phyloP scores from a whole-genome alignment of 768 basidiomycete genomes.

The Boletus reticuloceps region DNA sequence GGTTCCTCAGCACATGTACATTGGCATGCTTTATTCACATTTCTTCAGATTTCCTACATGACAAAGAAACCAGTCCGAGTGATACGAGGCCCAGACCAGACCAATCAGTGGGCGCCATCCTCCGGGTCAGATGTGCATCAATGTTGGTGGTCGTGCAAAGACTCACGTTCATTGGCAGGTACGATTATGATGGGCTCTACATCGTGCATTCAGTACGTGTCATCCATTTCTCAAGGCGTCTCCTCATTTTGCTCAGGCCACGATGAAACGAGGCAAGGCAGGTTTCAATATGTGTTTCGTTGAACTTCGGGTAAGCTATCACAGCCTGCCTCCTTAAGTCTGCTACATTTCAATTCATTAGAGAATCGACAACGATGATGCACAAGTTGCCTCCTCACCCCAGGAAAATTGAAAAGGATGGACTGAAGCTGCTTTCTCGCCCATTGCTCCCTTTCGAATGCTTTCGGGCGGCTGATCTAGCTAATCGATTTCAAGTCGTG shows the following conservation, averaged over 20 bases:
- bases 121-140: too few species aligned
- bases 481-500: too few species aligned
- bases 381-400: neutral
- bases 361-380: slow-evolving; percentile 12
- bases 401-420: slow-evolving; percentile 13
- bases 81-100: slow-evolving; percentile 27
- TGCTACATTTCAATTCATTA: slow-evolving; percentile 3
- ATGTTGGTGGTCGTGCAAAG: neutral
- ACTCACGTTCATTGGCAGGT: slow-evolving; percentile 17
- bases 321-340: neutral
- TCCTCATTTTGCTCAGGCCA: slow-evolving; percentile 17
- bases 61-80: slow-evolving; percentile 37
- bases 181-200: slow-evolving; percentile 34
- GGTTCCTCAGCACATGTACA: neutral
- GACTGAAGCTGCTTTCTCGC: too few species aligned
- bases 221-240: neutral
- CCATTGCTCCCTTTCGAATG: too few species aligned
- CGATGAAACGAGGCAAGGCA: slow-evolving; percentile 12
- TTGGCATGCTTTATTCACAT: neutral
- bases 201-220: slow-evolving; percentile 23
- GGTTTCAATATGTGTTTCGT: slow-evolving; percentile 29
- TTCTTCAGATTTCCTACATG: slow-evolving; percentile 28
- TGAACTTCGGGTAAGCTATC: slow-evolving; percentile 19
- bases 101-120: slow-evolving; percentile 17
- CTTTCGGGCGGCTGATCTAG: too few species aligned